A percentile compares a stretch with the other conserved stretches of the same genome.
phyloP scores from a whole-genome alignment of 139 green algal genomes.

The Eudorina sp. region DNA sequence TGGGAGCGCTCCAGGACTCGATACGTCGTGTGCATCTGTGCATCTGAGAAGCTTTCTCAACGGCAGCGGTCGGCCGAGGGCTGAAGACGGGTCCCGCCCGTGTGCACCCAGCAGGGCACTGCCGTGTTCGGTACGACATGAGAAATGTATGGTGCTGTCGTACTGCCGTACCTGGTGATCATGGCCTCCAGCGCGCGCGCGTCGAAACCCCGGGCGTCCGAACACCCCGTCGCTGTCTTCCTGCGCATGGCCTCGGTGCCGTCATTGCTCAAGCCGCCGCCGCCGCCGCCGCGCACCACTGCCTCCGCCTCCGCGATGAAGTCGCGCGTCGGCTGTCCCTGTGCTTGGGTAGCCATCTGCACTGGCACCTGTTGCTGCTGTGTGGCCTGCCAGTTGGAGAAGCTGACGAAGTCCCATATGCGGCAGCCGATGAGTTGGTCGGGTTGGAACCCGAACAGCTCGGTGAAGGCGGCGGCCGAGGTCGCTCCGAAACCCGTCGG shows the following conservation, averaged over 20 bases:
- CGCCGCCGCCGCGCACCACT: neutral
- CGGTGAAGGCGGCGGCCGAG: neutral
- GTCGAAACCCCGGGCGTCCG: neutral
- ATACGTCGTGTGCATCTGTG: too few species aligned
- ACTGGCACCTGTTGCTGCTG: neutral
- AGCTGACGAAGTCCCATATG: too few species aligned
- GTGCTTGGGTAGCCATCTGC: neutral
- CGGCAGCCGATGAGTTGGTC: too few species aligned
- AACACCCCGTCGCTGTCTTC: neutral
- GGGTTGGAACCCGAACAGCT: neutral
- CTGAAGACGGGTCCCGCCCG: too few species aligned
- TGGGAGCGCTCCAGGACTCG: too few species aligned
- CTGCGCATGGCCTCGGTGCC: neutral
- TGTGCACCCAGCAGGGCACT: too few species aligned
- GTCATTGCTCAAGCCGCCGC: neutral
- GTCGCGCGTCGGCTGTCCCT: neutral
- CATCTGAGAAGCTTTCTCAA: too few species aligned
- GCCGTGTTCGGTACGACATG: too few species aligned
- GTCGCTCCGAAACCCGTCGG: neutral
- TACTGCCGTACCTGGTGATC: neutral
- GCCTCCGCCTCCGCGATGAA: constrained; percentile 13
- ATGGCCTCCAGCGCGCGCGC: neutral
- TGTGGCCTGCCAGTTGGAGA: too few species aligned
- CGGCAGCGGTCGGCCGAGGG: too few species aligned
- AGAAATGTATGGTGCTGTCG: neutral